These are phyloP conservation scores for Rhypophila decipiens DNA, from an alignment of 495 filamentous ascomycete species.

Conservation along the genomic window DNA sequence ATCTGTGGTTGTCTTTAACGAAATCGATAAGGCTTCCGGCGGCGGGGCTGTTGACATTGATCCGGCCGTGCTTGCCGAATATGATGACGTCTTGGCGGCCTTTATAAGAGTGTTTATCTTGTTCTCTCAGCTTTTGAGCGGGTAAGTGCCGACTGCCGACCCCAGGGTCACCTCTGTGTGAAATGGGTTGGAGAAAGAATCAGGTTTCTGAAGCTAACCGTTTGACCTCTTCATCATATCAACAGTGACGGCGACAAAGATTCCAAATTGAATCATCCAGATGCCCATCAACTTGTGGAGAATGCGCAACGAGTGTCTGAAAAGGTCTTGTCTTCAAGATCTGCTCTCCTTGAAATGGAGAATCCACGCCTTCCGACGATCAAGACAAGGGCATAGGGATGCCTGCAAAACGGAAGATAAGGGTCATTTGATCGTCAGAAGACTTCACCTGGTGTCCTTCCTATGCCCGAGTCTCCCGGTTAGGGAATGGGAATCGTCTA, in stretches of 20 bases:
- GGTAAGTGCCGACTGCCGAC: not conserved
- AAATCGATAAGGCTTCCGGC: not conserved
- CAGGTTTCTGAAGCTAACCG: not conserved
- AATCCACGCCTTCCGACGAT: too few relatives aligned
- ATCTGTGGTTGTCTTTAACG: not conserved
- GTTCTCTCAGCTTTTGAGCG: not conserved
- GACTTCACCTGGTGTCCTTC: too few relatives aligned
- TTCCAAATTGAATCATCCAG: not conserved
- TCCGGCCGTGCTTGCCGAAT: not conserved
- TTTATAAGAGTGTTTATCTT: conserved; percentile 3
- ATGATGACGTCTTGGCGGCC: not conserved
- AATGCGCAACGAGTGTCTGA: not conserved
- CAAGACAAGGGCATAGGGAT: too few relatives aligned
- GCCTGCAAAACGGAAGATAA: too few relatives aligned
- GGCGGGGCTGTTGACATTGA: not conserved
- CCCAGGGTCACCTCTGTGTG: not conserved
- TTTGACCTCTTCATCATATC: too few relatives aligned
- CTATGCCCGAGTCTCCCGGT: too few relatives aligned
- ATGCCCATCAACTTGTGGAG: not conserved
- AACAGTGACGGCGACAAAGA: not conserved
- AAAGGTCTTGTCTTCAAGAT: not conserved
- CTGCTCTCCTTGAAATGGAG: not conserved
- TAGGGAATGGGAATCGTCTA: too few relatives aligned
- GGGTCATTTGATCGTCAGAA: too few relatives aligned
- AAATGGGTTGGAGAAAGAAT: not conserved